Base-by-base conservation (phyloP, 1,284 basidiomycete species). In the Moesziomyces globuligerus region DNA sequence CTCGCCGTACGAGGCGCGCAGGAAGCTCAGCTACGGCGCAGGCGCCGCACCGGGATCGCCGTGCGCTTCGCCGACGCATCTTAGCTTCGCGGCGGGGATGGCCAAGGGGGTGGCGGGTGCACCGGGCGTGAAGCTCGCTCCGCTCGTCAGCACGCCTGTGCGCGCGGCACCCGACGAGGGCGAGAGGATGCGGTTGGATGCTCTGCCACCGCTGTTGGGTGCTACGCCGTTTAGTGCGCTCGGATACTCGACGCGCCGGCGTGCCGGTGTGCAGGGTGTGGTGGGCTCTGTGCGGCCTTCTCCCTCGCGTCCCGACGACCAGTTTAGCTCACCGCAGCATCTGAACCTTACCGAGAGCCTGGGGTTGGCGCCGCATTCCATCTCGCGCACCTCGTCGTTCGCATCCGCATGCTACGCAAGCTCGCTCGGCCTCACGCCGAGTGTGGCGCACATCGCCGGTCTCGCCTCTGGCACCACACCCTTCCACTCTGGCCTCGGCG, bases 301-400 rank as follows among this genome's bases (percentile, higher is more conserved):
- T 9, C 64, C 59, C 4, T 72, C 64, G 9, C 50, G 52, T 21
- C 55, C 56, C 29, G 56, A 70, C 43, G 75, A 76, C 36, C 75
- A 77, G 37, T 80, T 80, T 60, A 72, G 67, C 26, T 78, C 75
- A 6, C 78, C 78, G 2, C 76, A 79, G 45, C 78, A 80, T 39
- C 70, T 75, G 25, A 77, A 78, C 25, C 59, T 80, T 10, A 78
- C 78, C n/a, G 75, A 80, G 40, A 59, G 51, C 17, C 50, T 80
- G 4, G 78, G 78, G 0, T 45, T 80, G 7, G 78, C 78, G 32
- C 78, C 78, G 7, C 78, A 80, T 45, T 78, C 77, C 24, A 72
- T 72, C 38, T 60, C 61, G 11, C 73, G 60, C 59, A 65, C 41
- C 17, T 68, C 62, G 38, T 54, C 49, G 40, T 61, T 46, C 18